Evolutionary conservation across 345 rosid species (phyloP).

Genomic region (Bruguiera sexangula): DNA sequence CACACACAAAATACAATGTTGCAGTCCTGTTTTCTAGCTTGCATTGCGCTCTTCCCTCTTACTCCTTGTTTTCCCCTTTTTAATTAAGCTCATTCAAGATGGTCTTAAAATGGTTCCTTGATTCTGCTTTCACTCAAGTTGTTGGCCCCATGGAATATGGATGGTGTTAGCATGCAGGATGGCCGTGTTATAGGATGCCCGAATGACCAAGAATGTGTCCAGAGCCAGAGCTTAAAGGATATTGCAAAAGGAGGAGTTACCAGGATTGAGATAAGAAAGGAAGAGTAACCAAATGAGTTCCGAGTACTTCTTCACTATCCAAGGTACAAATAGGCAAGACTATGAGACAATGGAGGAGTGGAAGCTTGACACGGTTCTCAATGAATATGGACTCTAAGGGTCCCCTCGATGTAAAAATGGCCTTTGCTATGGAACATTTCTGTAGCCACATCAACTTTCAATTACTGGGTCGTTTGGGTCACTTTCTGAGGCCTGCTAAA

Average conservation of each 20-base stretch:
- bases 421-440: conserved; percentile 37
- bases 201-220: not conserved
- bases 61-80: not conserved
- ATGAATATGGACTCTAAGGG: conserved; percentile 41
- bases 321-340: conserved; percentile 31
- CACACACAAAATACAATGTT: too few relatives aligned
- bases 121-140: conserved; percentile 27
- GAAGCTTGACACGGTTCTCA: conserved; percentile 41
- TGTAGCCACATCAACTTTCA: conserved; percentile 42
- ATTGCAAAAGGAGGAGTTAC: not conserved
- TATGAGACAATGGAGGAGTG: conserved; percentile 45
- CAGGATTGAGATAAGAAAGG: conserved; percentile 14
- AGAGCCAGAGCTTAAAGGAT: not conserved
- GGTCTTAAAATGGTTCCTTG: conserved; percentile 29
- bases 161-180: not conserved
- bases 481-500: not conserved
- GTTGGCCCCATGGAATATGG: conserved; percentile 22
- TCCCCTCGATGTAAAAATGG: conserved; percentile 39
- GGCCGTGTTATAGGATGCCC: not conserved
- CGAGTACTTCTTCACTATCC: conserved; percentile 52
- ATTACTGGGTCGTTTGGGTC: not conserved
- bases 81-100: conserved; percentile 2
- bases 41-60: not conserved
- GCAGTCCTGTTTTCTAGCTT: not conserved
- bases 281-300: conserved; percentile 35